Conservation (phyloP, 352 stramenopile species). For the Globisporangium carolinianum region DNA sequence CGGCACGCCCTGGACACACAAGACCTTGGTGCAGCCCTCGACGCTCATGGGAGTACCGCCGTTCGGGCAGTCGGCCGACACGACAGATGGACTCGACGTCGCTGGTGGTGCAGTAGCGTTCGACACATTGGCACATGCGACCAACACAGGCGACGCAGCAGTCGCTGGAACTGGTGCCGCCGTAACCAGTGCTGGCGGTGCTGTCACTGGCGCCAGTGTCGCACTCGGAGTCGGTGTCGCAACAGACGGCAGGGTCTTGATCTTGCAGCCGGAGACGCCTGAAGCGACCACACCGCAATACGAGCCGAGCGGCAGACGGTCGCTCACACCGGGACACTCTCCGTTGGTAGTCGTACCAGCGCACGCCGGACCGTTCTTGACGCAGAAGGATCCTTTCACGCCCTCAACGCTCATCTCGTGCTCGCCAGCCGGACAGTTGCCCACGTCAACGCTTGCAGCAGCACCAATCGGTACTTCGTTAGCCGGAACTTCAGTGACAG, state of each 20-base stretch:
- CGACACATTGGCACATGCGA: too few species aligned
- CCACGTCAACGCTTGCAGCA: background rate
- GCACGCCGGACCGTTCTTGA: constrained; percentile 8
- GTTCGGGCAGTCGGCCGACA: constrained; percentile 4
- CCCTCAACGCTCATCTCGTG: constrained; percentile 8
- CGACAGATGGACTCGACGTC: background rate
- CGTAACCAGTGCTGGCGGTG: background rate
- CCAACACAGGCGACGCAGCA: background rate
- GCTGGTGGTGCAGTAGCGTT: background rate
- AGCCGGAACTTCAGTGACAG: too few species aligned
- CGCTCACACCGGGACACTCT: constrained; percentile 6
- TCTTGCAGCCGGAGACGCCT: constrained; percentile 17
- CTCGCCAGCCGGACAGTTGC: constrained; percentile 1
- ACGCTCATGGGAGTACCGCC: constrained; percentile 6
- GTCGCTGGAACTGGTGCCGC: background rate
- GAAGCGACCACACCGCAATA: constrained; percentile 14
- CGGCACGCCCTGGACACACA: constrained; percentile 16
- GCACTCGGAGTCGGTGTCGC: background rate
- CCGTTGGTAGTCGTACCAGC: constrained; percentile 5
- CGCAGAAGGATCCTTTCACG: constrained; percentile 11
- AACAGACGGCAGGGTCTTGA: constrained; percentile 5
- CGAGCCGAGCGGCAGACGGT: constrained; percentile 10
- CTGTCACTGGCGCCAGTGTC: background rate
- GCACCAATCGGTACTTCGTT: background rate
- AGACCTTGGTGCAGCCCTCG: constrained; percentile 12